These are phyloP conservation scores for Cladorrhinum samala DNA, from an alignment of 495 filamentous ascomycete genomes.

Conservation along the genomic window DNA sequence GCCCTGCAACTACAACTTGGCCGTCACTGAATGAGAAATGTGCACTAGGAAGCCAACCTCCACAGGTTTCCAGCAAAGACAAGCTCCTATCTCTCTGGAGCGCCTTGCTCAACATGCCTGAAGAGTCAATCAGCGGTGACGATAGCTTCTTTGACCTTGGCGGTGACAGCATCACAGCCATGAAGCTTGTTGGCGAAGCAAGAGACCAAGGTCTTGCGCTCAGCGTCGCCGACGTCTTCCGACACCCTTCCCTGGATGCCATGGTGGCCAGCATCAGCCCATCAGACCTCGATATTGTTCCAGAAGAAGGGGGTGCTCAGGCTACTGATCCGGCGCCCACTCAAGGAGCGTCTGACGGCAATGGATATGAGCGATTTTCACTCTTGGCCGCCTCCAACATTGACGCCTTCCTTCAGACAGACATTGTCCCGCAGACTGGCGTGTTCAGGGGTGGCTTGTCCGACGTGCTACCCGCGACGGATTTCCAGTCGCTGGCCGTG, in stretches of 20 bases:
- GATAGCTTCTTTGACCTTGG: constrained; percentile 57
- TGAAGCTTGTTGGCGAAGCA: constrained; percentile 53
- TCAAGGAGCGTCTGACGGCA: not conserved
- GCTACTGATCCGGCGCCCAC: not conserved
- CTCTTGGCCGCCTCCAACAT: constrained; percentile 40
- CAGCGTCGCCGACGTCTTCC: constrained; percentile 45
- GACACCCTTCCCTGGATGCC: constrained; percentile 13
- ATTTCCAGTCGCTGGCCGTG: constrained; percentile 55
- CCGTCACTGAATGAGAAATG: not conserved
- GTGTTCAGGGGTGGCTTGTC: constrained; percentile 45
- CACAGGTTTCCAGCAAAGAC: not conserved
- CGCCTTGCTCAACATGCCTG: constrained; percentile 15
- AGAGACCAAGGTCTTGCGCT: constrained; percentile 43
- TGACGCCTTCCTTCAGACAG: constrained; percentile 44
- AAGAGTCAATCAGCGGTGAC: constrained; percentile 32
- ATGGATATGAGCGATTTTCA: constrained; percentile 41
- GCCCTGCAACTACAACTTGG: not conserved
- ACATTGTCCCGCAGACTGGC: constrained; percentile 50
- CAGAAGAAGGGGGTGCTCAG: not conserved
- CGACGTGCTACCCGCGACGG: constrained; percentile 54
- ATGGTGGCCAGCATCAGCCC: constrained; percentile 8
- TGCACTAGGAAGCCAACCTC: not conserved
- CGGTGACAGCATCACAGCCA: constrained; percentile 58
- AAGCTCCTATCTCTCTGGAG: constrained; percentile 27
- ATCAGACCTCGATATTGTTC: not conserved